Conservation (phyloP, 2,329 filamentous ascomycete species). For the Myriosclerotinia curreyana region DNA sequence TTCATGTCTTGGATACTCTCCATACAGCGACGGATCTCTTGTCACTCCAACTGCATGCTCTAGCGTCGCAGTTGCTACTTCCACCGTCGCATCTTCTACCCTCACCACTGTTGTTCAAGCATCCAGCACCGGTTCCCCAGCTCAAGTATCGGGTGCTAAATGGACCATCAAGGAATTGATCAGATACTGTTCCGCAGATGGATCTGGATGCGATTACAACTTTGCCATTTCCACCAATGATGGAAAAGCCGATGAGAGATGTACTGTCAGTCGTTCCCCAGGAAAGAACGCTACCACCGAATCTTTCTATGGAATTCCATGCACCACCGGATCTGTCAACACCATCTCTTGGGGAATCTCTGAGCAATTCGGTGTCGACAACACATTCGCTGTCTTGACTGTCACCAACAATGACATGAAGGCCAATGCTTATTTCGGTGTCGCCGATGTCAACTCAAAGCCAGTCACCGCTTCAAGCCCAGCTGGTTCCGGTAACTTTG, state of each 20-base stretch:
- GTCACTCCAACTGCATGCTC: conserved; percentile 6
- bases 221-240: neutral
- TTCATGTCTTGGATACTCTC: conserved; percentile 4
- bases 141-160: neutral
- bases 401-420: conserved; percentile 5
- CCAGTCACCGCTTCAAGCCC: neutral
- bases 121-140: neutral
- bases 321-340: conserved; percentile 1
- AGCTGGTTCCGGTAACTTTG: neutral
- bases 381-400: conserved; percentile 2
- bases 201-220: conserved; percentile 15
- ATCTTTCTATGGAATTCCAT: conserved; percentile 2
- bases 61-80: neutral
- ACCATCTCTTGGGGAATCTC: conserved; percentile 8
- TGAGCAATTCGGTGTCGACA: conserved; percentile 1
- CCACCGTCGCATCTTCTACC: neutral
- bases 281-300: conserved; percentile 9
- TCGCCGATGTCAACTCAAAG: neutral
- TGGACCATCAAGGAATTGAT: conserved; percentile 8
- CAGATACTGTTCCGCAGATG: conserved; percentile 3
- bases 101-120: neutral
- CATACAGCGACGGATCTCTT: neutral
- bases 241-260: conserved; percentile 1
- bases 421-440: conserved; percentile 5
- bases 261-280: neutral